Base-by-base conservation (phyloP, 176 grass and related monocot genomes). In the Ensete glaucum region DNA sequence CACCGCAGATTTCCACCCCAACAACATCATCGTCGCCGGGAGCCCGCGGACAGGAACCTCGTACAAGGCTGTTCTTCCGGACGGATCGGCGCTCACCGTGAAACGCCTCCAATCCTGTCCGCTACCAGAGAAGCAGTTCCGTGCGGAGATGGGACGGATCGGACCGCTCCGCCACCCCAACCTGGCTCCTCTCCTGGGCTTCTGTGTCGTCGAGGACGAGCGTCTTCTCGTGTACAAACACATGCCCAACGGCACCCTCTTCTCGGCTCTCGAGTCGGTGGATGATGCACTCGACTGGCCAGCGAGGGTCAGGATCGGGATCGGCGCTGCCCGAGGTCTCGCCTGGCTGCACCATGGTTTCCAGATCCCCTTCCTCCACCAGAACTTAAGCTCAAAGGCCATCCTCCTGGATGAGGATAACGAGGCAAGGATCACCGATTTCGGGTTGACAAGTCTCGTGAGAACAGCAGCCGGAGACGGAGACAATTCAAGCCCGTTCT, bases 271-370 rank as follows among this genome's bases (percentile, higher is more conserved):
- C 59, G 87, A 82, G 58, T 78, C 87, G n/a, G 79, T 74, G n/a
- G 74, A 89, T 54, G 76, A 75, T 15, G 68, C 76, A 2, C 75
- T 99, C 24, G 91, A 99, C 54, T 99, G 96, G 96, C 76, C 80
- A 0, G 77, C 84, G 2, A 75, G 96, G 54, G 86, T 95, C 50
- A 83, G 91, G 82, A 91, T 99, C 50, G 96, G 83, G 2, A 78
- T 86, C 23, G 96, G 91, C 22, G 82, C 91, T 0, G 91, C 91
- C 1, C 83, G 86, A 6, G 96, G 96, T 4, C 73, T 99, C 21
- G 96, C 96, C 11, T 99, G 96, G 96, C 85, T 99, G 54, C 96
- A 99, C 57, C 96, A 99, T 34, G 96, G 96, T 6, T 95, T 99
- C 77, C 96, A 95, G 80, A 68, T 81, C 50, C 86, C 91, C 8